These are phyloP conservation scores for Xylogone sp. DNA, from an alignment of 2,329 filamentous ascomycete species.

Conservation along the genomic window DNA sequence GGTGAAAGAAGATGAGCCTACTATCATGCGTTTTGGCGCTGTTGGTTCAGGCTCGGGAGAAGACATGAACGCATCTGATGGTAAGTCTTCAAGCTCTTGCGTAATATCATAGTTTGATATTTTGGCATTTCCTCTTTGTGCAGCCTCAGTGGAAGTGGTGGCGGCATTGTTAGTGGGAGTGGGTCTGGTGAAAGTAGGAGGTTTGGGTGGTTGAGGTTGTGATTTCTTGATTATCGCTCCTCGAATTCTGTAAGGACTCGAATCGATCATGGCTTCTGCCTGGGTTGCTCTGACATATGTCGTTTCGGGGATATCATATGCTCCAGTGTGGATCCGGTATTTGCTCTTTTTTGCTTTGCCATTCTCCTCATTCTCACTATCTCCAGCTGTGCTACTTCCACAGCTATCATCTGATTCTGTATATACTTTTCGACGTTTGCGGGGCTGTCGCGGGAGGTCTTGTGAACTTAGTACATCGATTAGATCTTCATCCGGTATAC, in stretches of 20 bases:
- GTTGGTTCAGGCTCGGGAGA: slow-evolving; percentile 18
- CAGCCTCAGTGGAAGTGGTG: slow-evolving; percentile 1
- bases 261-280: slow-evolving; percentile 28
- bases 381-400: neutral
- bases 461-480: slow-evolving; percentile 49
- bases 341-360: slow-evolving; percentile 20
- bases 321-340: slow-evolving; percentile 23
- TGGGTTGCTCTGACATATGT: slow-evolving; percentile 26
- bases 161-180: neutral
- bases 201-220: slow-evolving; percentile 22
- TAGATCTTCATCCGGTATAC: slow-evolving; percentile 64
- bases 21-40: slow-evolving; percentile 8
- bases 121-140: slow-evolving; percentile 8
- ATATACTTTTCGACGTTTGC: slow-evolving; percentile 31
- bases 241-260: slow-evolving; percentile 46
- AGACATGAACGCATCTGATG: slow-evolving; percentile 37
- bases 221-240: slow-evolving; percentile 47
- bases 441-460: slow-evolving; percentile 27
- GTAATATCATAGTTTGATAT: slow-evolving; percentile 29
- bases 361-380: slow-evolving; percentile 11
- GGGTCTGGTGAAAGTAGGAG: slow-evolving; percentile 8
- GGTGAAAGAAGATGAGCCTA: slow-evolving; percentile 15
- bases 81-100: slow-evolving; percentile 47
- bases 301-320: slow-evolving; percentile 17
- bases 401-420: neutral